Base-by-base conservation (phyloP, 805 yeast genomes). In the Ogataea henricii region DNA sequence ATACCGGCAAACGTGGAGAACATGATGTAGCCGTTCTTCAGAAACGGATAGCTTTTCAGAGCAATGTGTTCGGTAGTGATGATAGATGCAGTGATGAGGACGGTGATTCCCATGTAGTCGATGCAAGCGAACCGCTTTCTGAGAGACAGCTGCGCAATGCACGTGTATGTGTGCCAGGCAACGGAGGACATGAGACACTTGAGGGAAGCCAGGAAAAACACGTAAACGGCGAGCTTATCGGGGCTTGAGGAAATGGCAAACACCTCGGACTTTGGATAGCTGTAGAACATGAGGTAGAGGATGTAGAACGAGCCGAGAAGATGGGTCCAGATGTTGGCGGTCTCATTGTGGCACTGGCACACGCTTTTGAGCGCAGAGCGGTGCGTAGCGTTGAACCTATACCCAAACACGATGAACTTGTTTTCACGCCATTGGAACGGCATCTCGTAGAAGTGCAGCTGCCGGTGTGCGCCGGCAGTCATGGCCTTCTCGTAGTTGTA, bases 371-470 rank as follows among this genome's bases (percentile, higher is more conserved):
- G 44, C 54, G 94, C 85, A 46, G 78, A 75, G 6, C 59, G 25
- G 61, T 85, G 90, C 34, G 78, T 76, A 48, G 79, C 70, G 52
- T 85, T 82, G 68, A 92, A 94, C 51, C 97, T 73, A 69, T 92
- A 94, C 2, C 98, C 98, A 46, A 80, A 71, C 17, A 86, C 72
- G 49, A 94, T 88, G 65, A 78, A 90, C 49, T 89, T 83, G 68
- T 94, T 92, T 67, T 91, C 97, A 60, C 96, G 79, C 96, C 97
- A 92, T 40, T 87, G 89, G 56, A 85, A 80, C 2, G 99, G 99
- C 36, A 92, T 72, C 65, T 92, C 96, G 62, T 87, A 89, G 65
- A 85, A 88, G 55, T 89, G 89, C 35, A 92, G 68, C 47, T 82
- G 76, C 38, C 84, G 50, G 3, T 64, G 50, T 9, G 60, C 40